Evolutionary conservation across 305 asterid species (phyloP).

Genomic region (Caryopteris hybrid): DNA sequence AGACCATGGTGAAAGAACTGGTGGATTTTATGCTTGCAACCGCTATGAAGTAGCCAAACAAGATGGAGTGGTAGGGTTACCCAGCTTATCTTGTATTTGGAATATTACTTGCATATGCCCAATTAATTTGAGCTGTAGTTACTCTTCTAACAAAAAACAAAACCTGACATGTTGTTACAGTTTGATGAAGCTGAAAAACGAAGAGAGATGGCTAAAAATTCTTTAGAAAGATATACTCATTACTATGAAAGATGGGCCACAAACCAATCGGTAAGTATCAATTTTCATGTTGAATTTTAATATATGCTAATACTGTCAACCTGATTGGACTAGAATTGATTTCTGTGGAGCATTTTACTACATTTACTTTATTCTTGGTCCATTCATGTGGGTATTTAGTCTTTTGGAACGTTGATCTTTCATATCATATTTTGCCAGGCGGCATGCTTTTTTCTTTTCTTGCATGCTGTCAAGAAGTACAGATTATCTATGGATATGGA

Average conservation of each 20-base stretch:
- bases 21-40: slow-evolving; percentile 88
- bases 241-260: slow-evolving; percentile 99
- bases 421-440: background rate
- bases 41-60: slow-evolving; percentile 75
- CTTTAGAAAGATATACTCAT: slow-evolving; percentile 91
- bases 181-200: slow-evolving; percentile 87
- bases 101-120: slow-evolving; percentile 8
- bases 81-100: slow-evolving; percentile 20
- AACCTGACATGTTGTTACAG: slow-evolving; percentile 40
- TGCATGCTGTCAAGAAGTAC: slow-evolving; percentile 8
- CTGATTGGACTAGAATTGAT: background rate
- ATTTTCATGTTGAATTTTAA: slow-evolving; percentile 1
- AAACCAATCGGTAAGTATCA: slow-evolving; percentile 77
- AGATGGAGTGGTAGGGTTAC: slow-evolving; percentile 71
- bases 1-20: slow-evolving; percentile 83
- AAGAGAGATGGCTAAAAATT: slow-evolving; percentile 97
- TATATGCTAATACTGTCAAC: slow-evolving; percentile 9
- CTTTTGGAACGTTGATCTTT: slow-evolving; percentile 3
- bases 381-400: background rate
- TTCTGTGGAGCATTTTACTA: background rate
- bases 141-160: too few species aligned
- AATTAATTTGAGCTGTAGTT: too few species aligned
- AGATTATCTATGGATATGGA: slow-evolving; percentile 7
- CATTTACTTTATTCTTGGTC: slow-evolving; percentile 1
- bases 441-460: background rate